Evolutionary conservation across 345 rosid species (phyloP), one percentile per base, ranked within the genome.

Genomic region (Gossypium longicalyx): DNA sequence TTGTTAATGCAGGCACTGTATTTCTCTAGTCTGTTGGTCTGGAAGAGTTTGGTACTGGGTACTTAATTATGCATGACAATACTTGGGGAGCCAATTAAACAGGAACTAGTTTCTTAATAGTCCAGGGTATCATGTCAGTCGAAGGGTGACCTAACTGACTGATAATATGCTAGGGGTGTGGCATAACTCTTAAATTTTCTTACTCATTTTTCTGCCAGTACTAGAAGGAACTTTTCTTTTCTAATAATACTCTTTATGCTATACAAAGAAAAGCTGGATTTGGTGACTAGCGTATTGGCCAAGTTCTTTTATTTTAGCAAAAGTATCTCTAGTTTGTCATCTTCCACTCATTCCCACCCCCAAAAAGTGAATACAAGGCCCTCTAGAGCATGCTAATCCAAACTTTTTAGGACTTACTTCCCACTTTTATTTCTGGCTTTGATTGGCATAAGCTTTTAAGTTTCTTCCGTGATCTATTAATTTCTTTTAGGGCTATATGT

Each of bases 381-480:
- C 10, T 44, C 53, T 45, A 22, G 54, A 47, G 71, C 56, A 23
- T 67, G 59, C 59, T 16, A 25, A 25, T 49, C 44, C 23, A 49
- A 16, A 25, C 23, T 9, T 9, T 69, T 16, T 4, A 9, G 16
- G 6, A 27, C 34, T 20, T 22, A 44, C 23, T 69, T 69, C 44
- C 44, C 23, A 49, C 15, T 68, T 16, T 2, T 49, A 9, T 41
- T 27, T 25, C 59, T 68, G 45, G 58, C 58, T 68, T 25, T 25
- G 59, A 25, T 68, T 49, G 23, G 44, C 72, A 70, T 53, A 70
- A 69, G 44, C 44, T 51, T 51, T 69, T 27, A 29, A 68, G 41
- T 34, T 70, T 70, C 74, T 5, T n/a, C 53, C 47, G 2, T 27
- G 23, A 52, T 57, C 62, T 22, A 22, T 20, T 57, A 23, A 57